Base-by-base conservation (phyloP, 805 yeast species). In the Candida cerambycidarum region DNA sequence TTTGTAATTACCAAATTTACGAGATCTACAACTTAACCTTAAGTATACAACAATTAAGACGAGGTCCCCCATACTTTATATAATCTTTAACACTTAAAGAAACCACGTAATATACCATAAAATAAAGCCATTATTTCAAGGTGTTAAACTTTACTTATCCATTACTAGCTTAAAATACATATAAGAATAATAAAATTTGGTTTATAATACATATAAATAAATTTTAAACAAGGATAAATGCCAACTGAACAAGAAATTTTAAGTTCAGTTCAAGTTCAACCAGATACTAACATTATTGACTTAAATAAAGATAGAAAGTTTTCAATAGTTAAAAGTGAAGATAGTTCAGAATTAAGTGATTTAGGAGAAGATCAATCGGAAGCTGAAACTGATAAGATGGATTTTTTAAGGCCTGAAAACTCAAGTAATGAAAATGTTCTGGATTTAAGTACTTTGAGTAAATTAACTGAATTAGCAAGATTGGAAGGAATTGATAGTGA, bases 321-420 rank as follows among this genome's bases (percentile, higher is more conserved):
- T 36, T 25, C 31, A 12, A 18, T 38, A 28, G 27, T 38, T n/a
- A 41, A 41, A 29, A 41, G 43, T 36, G 44, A 42, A 39, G 73
- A 68, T 32, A 67, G 73, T 54, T 65, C 71, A 7, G 76, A 70
- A 45, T 57, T 70, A 34, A 68, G 74, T 31, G 85, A 79, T 43
- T 61, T 79, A 48, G 80, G 78, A 37, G 84, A 79, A 41, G 70
- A 78, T 44, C 81, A 74, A 42, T 83, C 93, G 12, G 97, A 89
- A 62, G 96, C 93, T 13, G 97, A 89, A 59, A 89, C 97, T 0
- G 97, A 89, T 57, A 83, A 79, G 53, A 80, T 89, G 87, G 92
- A 80, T 46, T 69, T 66, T 46, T 57, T 72, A 46, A 73, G 71
- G 16, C 71, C 65, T 8, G 58, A 56, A 32, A 47, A 43, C 9